Percentiles rank a stretch among this genome's conserved stretches.
These are phyloP conservation scores for Coemansia sp. DNA, from an alignment of 192 early-diverging fungal species.

Conservation along the genomic window DNA sequence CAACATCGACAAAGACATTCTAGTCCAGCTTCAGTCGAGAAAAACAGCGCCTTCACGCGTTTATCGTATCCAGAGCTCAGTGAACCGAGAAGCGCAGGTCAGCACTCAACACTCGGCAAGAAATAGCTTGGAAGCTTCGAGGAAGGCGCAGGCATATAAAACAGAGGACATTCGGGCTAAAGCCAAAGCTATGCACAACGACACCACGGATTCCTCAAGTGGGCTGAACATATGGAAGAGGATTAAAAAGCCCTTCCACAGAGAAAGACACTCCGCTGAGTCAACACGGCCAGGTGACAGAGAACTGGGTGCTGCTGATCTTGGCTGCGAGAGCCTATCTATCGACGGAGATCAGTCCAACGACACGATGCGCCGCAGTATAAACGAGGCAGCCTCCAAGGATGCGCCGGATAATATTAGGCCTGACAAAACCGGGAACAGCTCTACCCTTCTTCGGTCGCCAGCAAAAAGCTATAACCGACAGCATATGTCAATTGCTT, in stretches of 20 bases:
- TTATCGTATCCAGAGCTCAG: not conserved
- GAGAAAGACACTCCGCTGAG: not conserved
- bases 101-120: not conserved
- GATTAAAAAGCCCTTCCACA: constrained; percentile 4
- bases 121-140: not conserved
- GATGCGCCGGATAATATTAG: not conserved
- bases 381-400: not conserved
- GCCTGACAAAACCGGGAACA: not conserved
- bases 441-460: not conserved
- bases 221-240: not conserved
- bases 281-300: not conserved
- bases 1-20: no score
- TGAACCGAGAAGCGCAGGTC: not conserved
- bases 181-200: not conserved
- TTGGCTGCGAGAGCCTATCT: not conserved
- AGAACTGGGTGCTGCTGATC: not conserved
- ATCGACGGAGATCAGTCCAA: not conserved
- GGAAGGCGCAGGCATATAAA: not conserved
- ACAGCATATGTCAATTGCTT: not conserved
- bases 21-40: not conserved
- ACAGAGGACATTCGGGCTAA: not conserved
- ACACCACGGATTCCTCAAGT: not conserved
- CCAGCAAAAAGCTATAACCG: not conserved
- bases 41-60: not conserved
- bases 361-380: not conserved